phyloP scores from a whole-genome alignment of 768 basidiomycete genomes.

The Serendipita sp. region DNA sequence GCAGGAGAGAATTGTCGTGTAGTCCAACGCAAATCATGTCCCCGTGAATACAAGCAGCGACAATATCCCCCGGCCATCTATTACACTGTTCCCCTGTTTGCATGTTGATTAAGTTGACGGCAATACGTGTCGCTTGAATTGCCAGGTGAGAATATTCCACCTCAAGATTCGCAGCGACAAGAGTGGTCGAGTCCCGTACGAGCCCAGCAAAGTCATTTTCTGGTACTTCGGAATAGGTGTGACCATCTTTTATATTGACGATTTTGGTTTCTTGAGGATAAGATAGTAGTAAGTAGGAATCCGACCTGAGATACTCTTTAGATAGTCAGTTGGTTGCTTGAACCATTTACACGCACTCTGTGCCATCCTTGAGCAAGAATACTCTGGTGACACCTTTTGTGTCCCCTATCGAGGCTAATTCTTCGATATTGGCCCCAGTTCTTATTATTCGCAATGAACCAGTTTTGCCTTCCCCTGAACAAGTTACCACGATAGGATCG shows the following conservation, averaged over 20 bases:
- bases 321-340: neutral
- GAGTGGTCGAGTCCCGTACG: slow-evolving; percentile 32
- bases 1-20: slow-evolving; percentile 32
- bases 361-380: neutral
- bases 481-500: slow-evolving; percentile 73
- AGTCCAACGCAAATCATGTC: slow-evolving; percentile 51
- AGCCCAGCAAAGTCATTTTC: slow-evolving; percentile 27
- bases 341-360: neutral
- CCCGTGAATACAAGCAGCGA: slow-evolving; percentile 51
- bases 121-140: slow-evolving; percentile 54
- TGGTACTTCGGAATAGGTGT: slow-evolving; percentile 21
- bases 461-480: slow-evolving; percentile 62
- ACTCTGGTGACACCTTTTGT: slow-evolving; percentile 38
- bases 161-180: slow-evolving; percentile 43
- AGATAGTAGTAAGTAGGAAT: slow-evolving; percentile 38
- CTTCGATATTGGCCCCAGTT: slow-evolving; percentile 66
- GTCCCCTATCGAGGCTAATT: slow-evolving; percentile 40
- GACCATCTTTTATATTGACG: slow-evolving; percentile 31
- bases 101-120: slow-evolving; percentile 36
- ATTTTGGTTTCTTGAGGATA: slow-evolving; percentile 38
- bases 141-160: slow-evolving; percentile 32
- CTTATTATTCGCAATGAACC: slow-evolving; percentile 65
- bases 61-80: slow-evolving; percentile 27
- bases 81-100: slow-evolving; percentile 17
- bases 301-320: slow-evolving; percentile 8